Evolutionary conservation across 768 basidiomycete genomes (phyloP), one percentile per base, ranked within the genome.

Genomic region (Lactarius evosmus): DNA sequence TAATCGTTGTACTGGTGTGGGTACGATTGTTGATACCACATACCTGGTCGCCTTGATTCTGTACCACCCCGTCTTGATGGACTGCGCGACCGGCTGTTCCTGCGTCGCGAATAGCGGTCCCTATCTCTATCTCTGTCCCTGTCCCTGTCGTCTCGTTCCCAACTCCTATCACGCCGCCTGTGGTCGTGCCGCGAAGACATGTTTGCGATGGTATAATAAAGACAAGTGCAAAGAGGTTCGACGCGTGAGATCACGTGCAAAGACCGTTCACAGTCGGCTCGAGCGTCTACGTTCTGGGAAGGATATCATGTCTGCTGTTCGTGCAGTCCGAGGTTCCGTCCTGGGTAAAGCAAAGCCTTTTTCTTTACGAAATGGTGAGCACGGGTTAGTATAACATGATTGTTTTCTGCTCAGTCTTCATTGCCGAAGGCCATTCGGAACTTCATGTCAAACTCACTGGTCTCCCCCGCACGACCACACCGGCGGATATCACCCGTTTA

Each of bases 151-250:
- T 70, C 70, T 30, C 72, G 56, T 61, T 73, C 72, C 67, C 70
- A 62, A 46, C 72, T 74, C 41, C 72, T 66, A 32, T 75, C 75
- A 11, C 73, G 70, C 27, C 73, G 66, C 34, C 70, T 66, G 62
- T 71, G 67, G 56, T 75, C 74, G 69, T 72, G 64, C 19, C 74
- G 71, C 1, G 75, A 74, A 50, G 75, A 75, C 75, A 75, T 75
- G 29, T 41, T 33, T 58, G 51, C n/a, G 29, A 30, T 16, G 17
- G 25, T 25, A 41, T 27, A 12, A 19, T 34, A 12, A 36, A n/a
- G n/a, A n/a, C n/a, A n/a, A n/a, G n/a, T n/a, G n/a, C n/a, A n/a
- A n/a, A 34, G 34, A 19, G 53, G 33, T 41, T 12, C 22, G 8
- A 53, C 34, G 49, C 49, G 58, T 53, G 2, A 30, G 59, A 65